Evolutionary conservation across 257 asterid species (phyloP), one percentile per base, ranked within the genome.

Genomic region (Fraxinus cuspidata): DNA sequence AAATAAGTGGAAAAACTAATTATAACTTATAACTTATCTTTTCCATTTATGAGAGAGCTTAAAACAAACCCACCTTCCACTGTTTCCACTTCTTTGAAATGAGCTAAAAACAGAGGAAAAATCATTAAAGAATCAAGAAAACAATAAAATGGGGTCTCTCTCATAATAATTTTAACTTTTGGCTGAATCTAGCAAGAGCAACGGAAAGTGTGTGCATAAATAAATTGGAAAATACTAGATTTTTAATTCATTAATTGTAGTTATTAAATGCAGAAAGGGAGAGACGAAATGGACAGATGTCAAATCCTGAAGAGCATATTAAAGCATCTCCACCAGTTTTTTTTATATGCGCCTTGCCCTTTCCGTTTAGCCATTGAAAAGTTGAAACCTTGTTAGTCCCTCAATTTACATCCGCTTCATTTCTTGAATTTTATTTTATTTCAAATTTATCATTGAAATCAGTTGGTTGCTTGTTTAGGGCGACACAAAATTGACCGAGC

Each of bases 261-360:
- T 77, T 80, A 67, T 38, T 73, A 63, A 74, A 60, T 71, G 74
- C 80, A 71, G 81, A 44, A 74, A 74, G 27, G 65, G 78, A 32
- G 28, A 58, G 56, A 47, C 31, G 58, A 69, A 74, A 31, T 6
- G 32, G 84, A 82, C 87, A 85, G 82, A 49, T 87, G 88, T 81
- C 90, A 69, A 78, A 72, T 83, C 79, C 6, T 42, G 84, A 83
- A 75, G 82, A 64, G 86, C 80, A 81, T 81, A 85, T 77, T 77
- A 76, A 81, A 85, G 85, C 91, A 86, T 81, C 89, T 85, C 88
- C 91, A 88, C 86, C 86, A 88, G 51, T 78, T 85, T 58, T 85
- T 58, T 69, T 74, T 70, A 53, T 73, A 34, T 76, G 71, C 81
- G 76, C 68, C 72, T 72, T 67, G 37, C 12, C 64, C 65, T 81